Evolutionary conservation across 331 rosid genomes (phyloP).

Genomic region (Quercus phellos): DNA sequence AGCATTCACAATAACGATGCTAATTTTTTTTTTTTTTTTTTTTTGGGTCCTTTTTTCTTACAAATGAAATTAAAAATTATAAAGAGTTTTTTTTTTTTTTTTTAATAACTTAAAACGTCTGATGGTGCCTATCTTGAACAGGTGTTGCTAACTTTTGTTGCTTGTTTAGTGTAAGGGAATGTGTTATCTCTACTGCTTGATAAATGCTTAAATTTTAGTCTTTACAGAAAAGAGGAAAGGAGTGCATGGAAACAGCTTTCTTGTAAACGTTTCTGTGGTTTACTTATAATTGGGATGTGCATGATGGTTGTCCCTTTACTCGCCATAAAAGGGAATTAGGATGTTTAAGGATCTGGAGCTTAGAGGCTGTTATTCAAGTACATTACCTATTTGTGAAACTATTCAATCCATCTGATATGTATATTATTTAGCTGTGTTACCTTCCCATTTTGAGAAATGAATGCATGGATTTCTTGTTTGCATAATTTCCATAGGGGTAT

Average conservation of each 20-base stretch:
- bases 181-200: background rate
- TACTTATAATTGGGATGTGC: background rate
- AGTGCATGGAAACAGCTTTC: background rate
- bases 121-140: background rate
- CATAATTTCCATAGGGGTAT: background rate
- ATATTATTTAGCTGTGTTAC: background rate
- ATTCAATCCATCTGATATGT: background rate
- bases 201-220: too few species aligned
- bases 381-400: background rate
- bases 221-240: background rate
- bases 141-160: background rate
- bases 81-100: too few species aligned
- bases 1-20: too few species aligned
- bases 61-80: too few species aligned
- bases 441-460: background rate
- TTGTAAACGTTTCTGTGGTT: background rate
- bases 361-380: background rate
- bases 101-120: background rate
- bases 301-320: background rate
- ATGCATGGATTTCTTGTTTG: background rate
- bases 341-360: background rate
- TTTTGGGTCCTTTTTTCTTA: too few species aligned
- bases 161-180: background rate
- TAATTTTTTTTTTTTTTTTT: too few species aligned
- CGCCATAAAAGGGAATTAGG: background rate